phyloP scores from a whole-genome alignment of 192 early-diverging fungal genomes.

The Linnemannia zychae region DNA sequence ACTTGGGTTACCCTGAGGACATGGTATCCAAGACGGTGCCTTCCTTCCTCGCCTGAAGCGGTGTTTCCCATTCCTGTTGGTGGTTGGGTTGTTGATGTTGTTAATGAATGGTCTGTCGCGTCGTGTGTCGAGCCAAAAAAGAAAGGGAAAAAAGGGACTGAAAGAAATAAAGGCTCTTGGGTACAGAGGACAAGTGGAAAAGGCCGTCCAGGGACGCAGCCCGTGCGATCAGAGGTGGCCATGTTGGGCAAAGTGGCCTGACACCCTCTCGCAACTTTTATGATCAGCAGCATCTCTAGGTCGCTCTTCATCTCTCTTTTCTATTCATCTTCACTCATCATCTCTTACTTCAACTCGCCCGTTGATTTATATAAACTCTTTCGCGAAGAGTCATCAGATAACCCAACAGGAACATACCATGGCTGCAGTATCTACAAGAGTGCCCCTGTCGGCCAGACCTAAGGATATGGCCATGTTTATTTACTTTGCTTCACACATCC shows the following conservation, averaged over 20 bases:
- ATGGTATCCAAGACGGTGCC: conserved; percentile 72
- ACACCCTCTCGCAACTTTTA: not conserved
- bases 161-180: not conserved
- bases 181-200: too few species aligned
- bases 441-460: conserved; percentile 50
- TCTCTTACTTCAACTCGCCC: not conserved
- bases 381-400: conserved; percentile 8
- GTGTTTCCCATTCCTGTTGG: conserved; percentile 60
- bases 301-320: not conserved
- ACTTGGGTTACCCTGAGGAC: conserved; percentile 68
- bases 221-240: not conserved
- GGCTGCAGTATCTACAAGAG: conserved; percentile 9
- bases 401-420: not conserved
- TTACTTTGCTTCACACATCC: conserved; percentile 83
- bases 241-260: not conserved
- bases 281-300: not conserved
- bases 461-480: conserved; percentile 73
- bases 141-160: not conserved
- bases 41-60: conserved; percentile 62
- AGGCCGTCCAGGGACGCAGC: not conserved
- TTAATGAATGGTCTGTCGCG: not conserved
- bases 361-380: not conserved
- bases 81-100: conserved; percentile 1
- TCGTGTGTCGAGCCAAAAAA: not conserved
- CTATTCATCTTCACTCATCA: not conserved